These are phyloP conservation scores for Tricholoma terreum DNA, from an alignment of 768 basidiomycete species.

Conservation along the genomic window DNA sequence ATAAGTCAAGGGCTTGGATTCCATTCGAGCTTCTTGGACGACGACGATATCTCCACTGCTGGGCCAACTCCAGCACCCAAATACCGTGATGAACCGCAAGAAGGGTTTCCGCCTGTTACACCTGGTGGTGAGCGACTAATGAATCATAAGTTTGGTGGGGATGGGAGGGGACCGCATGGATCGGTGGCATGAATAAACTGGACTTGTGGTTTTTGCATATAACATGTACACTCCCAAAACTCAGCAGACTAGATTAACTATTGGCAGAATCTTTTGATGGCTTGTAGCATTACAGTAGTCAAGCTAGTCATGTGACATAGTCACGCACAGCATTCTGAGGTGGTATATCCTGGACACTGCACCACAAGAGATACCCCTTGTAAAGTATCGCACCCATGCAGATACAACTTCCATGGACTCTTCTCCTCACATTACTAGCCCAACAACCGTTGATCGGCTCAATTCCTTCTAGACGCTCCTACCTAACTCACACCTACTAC, in stretches of 20 bases:
- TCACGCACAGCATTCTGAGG: not conserved
- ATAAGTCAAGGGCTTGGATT: conserved; percentile 47
- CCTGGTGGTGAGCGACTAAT: not conserved
- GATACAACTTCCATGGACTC: conserved; percentile 30
- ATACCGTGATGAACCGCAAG: conserved; percentile 56
- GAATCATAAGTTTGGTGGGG: not conserved
- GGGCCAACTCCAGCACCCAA: conserved; percentile 27
- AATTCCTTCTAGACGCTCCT: conserved; percentile 47
- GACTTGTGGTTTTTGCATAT: too few relatives aligned
- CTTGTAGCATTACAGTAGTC: too few relatives aligned
- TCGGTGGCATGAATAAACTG: not conserved
- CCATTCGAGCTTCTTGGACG: conserved; percentile 81
- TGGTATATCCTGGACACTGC: conserved; percentile 8
- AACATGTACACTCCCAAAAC: too few relatives aligned
- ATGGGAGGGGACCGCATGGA: not conserved
- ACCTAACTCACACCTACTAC: conserved; percentile 79
- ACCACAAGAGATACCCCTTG: too few relatives aligned
- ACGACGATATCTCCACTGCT: conserved; percentile 54
- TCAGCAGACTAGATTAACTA: too few relatives aligned
- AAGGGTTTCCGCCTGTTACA: not conserved
- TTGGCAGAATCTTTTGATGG: too few relatives aligned
- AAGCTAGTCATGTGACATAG: not conserved
- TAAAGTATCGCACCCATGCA: conserved; percentile 7
- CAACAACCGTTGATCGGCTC: conserved; percentile 28
- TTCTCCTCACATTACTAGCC: conserved; percentile 29